phyloP scores from a whole-genome alignment of 1,284 basidiomycete species.

The Schizopora paradoxa region DNA sequence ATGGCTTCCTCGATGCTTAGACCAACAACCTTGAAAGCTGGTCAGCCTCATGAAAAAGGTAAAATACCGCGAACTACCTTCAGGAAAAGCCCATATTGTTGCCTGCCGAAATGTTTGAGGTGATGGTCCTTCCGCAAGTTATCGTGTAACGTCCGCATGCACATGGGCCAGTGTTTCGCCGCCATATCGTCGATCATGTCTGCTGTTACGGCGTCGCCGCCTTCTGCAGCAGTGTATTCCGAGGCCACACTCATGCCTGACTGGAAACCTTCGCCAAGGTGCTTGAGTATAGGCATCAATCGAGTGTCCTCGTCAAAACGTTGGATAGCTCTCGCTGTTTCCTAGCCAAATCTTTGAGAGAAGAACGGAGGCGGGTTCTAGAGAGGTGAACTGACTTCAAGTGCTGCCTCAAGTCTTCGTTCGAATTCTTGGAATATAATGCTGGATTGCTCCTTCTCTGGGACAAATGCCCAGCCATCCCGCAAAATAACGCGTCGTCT shows the following conservation, averaged over 20 bases:
- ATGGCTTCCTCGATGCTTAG: constrained; percentile 94
- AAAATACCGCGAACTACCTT: constrained; percentile 64
- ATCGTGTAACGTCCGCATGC: constrained; percentile 91
- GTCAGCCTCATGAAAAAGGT: constrained; percentile 1
- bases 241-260: constrained; percentile 72
- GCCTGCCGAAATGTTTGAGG: constrained; percentile 87
- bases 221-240: constrained; percentile 62
- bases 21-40: constrained; percentile 69
- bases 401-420: constrained; percentile 64
- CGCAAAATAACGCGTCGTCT: constrained; percentile 78
- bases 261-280: constrained; percentile 92
- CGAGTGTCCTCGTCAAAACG: constrained; percentile 96
- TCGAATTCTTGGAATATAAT: constrained; percentile 90
- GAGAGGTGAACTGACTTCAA: constrained; percentile 56
- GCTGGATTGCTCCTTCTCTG: constrained; percentile 75
- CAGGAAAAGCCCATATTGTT: constrained; percentile 93
- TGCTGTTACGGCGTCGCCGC: constrained; percentile 72
- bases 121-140: constrained; percentile 76
- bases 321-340: constrained; percentile 85
- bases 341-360: constrained; percentile 35
- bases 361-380: too few relatives aligned
- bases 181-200: constrained; percentile 93
- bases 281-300: constrained; percentile 85
- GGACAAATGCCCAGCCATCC: constrained; percentile 88
- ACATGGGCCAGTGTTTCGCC: constrained; percentile 88